These are phyloP conservation scores for Lentinula aciculospora DNA, from an alignment of 768 basidiomycete species.

Conservation along the genomic window DNA sequence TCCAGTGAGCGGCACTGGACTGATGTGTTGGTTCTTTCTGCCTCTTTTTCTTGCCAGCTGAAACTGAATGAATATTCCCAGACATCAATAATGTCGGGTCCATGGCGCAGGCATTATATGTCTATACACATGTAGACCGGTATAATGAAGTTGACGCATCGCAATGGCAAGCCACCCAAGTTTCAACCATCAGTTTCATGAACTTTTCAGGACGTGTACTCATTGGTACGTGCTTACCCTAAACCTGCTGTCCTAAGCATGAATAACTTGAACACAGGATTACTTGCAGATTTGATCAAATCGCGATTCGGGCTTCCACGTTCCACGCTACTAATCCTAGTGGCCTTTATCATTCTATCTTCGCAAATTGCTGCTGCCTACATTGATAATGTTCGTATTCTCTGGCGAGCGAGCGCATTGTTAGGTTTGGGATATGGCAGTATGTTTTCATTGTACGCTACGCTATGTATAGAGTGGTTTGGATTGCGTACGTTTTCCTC, in stretches of 20 bases:
- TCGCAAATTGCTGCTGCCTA: slow-evolving; percentile 61
- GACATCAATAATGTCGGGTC: slow-evolving; percentile 88
- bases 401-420: slow-evolving; percentile 58
- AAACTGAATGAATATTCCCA: slow-evolving; percentile 17
- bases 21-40: slow-evolving; percentile 64
- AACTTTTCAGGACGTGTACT: slow-evolving; percentile 77
- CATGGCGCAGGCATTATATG: slow-evolving; percentile 64
- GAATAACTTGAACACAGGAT: slow-evolving; percentile 31
- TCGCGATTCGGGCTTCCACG: slow-evolving; percentile 54
- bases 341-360: slow-evolving; percentile 61
- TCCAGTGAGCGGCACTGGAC: slow-evolving; percentile 66
- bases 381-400: slow-evolving; percentile 48
- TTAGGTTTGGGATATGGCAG: slow-evolving; percentile 72
- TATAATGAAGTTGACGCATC: slow-evolving; percentile 68
- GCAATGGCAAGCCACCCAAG: slow-evolving; percentile 79
- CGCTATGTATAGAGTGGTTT: slow-evolving; percentile 86
- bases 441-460: slow-evolving; percentile 65
- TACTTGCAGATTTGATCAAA: slow-evolving; percentile 64
- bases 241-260: background rate
- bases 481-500: slow-evolving; percentile 59
- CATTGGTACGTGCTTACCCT: slow-evolving; percentile 44
- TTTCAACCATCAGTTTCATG: slow-evolving; percentile 75
- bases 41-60: background rate
- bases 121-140: slow-evolving; percentile 41
- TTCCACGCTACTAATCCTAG: slow-evolving; percentile 63